Conservation (phyloP, 2,329 filamentous ascomycete species). For the Neophaeococcomyces aloes region DNA sequence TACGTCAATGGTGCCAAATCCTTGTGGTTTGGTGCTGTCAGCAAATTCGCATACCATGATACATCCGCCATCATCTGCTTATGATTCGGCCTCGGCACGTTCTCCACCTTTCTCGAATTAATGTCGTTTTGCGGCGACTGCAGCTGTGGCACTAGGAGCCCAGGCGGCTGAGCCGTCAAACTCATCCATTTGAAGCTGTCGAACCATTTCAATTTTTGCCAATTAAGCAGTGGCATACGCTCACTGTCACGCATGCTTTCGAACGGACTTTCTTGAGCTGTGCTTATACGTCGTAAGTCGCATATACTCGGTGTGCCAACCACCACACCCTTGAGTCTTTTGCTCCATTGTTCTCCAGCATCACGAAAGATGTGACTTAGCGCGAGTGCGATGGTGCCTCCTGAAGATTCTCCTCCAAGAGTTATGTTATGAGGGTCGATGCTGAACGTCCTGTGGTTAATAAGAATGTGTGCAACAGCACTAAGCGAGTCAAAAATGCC, state of each 20-base stretch:
- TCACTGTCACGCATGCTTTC: conserved; percentile 20
- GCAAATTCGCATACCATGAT: conserved; percentile 19
- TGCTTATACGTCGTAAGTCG: conserved; percentile 19
- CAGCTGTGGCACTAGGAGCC: no score
- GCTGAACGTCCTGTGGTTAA: conserved; percentile 20
- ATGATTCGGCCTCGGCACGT: conserved; percentile 6
- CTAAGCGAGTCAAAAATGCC: conserved; percentile 20
- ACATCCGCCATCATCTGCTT: conserved; percentile 18
- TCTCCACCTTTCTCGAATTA: no score
- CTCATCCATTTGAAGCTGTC: conserved; percentile 22
- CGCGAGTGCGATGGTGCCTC: conserved; percentile 20
- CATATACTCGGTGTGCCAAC: conserved; percentile 21
- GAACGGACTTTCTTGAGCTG: conserved; percentile 21
- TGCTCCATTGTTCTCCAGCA: conserved; percentile 8
- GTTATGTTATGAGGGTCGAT: conserved; percentile 20
- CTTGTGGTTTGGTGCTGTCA: conserved; percentile 19
- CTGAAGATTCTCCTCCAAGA: conserved; percentile 20
- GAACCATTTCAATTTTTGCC: conserved; percentile 22
- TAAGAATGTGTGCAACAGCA: conserved; percentile 18
- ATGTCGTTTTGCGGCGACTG: no score
- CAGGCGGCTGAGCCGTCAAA: conserved; percentile 11
- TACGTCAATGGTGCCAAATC: conserved; percentile 19
- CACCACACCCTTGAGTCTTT: conserved; percentile 18
- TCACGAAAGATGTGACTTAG: conserved; percentile 20
- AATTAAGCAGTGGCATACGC: conserved; percentile 19